Base-by-base conservation (phyloP, 106 monocot genomes). In the Chionographis japonica region DNA sequence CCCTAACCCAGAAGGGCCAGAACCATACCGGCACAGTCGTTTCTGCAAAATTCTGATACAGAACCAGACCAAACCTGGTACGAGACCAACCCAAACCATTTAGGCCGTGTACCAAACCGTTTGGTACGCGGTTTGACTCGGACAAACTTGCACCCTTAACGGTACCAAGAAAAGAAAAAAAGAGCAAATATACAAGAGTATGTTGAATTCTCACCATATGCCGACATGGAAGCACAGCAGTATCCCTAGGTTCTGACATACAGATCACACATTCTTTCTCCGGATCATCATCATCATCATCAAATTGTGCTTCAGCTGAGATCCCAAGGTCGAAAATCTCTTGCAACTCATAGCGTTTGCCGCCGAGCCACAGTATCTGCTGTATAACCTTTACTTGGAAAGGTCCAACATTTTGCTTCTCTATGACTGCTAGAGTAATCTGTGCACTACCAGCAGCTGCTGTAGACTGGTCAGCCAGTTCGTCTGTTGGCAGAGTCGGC, bases 221-320 rank as follows among this genome's bases (percentile, higher is more conserved):
- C 46, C 97, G 72, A 71, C 97, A 98, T 51, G 97, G 97, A 42
- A 92, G 63, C 10, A 92, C 89, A 56, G 92, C 85, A 27, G 87
- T 98, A 77, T 83, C 75, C 56, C 84, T 89, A 52, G 79, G 87
- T 68, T 98, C 92, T 56, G 87, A 78, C 81, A 98, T 62, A 61
- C 97, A 98, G 58, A 98, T 90, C 6, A 98, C 97, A 72, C 97
- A 98, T 50, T 98, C 92, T 69, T 89, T 89, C 37, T 89, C 97
- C 20, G 40, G 6, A 72, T 85, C 84, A 68, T 87, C 80, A 52
- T 66, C 72, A 11, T 60, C 78, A 41, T 50, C 69, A 27, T 51
- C 52, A 51, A 63, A 12, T 18, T 79, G 74, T 12, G 65, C 17
- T 57, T 85, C 81, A 14, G 58, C 68, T 54, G 76, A 72, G 49